These are phyloP conservation scores for Populus euphratica DNA, from an alignment of 345 rosid species.

Conservation along the genomic window DNA sequence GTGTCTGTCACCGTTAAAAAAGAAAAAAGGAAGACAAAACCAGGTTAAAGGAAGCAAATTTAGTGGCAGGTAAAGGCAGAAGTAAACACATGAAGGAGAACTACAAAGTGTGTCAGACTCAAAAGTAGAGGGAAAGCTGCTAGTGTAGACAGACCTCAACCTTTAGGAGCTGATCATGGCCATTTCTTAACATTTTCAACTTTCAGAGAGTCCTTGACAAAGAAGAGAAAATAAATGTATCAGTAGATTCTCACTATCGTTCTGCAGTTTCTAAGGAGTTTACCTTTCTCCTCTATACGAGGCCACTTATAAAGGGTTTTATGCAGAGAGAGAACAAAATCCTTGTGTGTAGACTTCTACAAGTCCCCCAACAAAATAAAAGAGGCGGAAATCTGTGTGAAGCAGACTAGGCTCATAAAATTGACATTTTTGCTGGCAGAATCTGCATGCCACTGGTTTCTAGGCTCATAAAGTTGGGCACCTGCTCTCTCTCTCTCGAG, in stretches of 20 bases:
- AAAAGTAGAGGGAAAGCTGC: neutral
- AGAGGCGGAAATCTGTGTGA: neutral
- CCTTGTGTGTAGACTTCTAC: too few relatives aligned
- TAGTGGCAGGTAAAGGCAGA: neutral
- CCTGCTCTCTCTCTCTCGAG: too few relatives aligned
- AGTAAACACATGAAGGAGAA: too few relatives aligned
- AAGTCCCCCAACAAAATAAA: neutral
- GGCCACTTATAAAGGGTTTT: too few relatives aligned
- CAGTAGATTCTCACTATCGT: neutral
- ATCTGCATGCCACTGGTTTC: constrained; percentile 4
- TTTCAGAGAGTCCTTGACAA: neutral
- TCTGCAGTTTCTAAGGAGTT: neutral
- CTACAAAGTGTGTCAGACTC: too few relatives aligned
- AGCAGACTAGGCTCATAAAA: constrained; percentile 3
- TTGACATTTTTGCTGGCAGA: constrained; percentile 1
- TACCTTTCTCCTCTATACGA: too few relatives aligned
- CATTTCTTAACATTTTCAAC: constrained; percentile 34
- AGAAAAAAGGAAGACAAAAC: neutral
- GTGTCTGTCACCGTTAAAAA: constrained; percentile 33
- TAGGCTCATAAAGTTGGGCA: neutral
- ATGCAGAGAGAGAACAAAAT: too few relatives aligned
- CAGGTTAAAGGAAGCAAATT: neutral
- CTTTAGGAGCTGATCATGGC: constrained; percentile 31
- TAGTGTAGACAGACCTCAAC: constrained; percentile 27
- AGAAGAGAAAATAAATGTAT: neutral